Evolutionary conservation across 805 yeast genomes (phyloP).

Genomic region (Yarrowia sp.): DNA sequence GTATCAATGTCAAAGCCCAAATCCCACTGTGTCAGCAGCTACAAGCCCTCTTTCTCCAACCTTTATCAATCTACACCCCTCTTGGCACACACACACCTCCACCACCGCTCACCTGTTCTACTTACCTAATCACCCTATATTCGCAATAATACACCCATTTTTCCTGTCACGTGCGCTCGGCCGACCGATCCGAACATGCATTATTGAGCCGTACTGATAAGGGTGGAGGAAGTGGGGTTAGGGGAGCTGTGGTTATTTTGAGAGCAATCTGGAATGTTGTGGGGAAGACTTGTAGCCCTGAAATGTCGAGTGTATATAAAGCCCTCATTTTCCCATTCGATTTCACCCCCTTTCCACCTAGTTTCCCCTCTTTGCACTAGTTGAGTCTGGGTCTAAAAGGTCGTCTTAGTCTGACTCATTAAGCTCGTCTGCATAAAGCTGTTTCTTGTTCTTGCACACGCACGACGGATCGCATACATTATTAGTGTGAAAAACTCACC

Average conservation of each 20-base stretch:
- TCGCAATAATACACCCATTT: not conserved
- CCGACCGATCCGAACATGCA: slow-evolving; percentile 8
- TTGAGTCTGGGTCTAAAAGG: too few species aligned
- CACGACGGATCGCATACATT: not conserved
- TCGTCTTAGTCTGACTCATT: slow-evolving; percentile 14
- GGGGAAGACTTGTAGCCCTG: too few species aligned
- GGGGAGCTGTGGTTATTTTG: not conserved
- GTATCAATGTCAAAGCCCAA: too few species aligned
- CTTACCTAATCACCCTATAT: not conserved
- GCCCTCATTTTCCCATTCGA: too few species aligned
- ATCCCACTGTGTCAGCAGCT: too few species aligned
- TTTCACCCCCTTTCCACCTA: not conserved
- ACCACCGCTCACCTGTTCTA: not conserved
- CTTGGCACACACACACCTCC: too few species aligned
- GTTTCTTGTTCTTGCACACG: too few species aligned
- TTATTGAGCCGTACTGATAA: slow-evolving; percentile 25
- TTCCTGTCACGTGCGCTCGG: slow-evolving; percentile 3
- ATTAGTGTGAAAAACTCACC: too few species aligned
- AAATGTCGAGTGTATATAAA: not conserved
- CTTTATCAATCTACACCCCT: too few species aligned
- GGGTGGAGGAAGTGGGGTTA: slow-evolving; percentile 1
- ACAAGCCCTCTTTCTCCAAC: too few species aligned
- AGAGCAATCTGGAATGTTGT: not conserved
- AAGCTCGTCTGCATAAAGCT: not conserved
- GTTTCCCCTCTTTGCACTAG: not conserved